Percentiles rank a stretch among this genome's conserved stretches.
These are phyloP conservation scores for Botrytis squamosa DNA, from an alignment of 2,329 filamentous ascomycete genomes.

Conservation along the genomic window DNA sequence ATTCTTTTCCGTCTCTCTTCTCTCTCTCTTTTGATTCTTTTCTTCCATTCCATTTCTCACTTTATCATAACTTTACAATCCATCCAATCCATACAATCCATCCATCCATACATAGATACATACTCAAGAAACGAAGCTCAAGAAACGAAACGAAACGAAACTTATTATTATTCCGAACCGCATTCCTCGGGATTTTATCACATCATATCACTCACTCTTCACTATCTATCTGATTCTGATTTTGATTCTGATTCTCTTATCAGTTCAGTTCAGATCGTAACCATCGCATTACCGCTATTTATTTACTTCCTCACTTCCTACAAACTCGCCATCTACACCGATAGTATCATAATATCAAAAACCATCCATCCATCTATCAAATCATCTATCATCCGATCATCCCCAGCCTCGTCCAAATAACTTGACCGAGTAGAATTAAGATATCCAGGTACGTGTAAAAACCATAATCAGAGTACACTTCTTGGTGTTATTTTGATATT, in stretches of 20 bases:
- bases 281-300: background rate
- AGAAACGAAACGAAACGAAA: background rate
- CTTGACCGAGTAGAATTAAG: background rate
- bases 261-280: no score
- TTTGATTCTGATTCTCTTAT: background rate
- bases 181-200: constrained; percentile 5
- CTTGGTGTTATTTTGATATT: rapidly evolving
- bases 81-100: no score
- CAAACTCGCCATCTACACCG: background rate
- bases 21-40: background rate
- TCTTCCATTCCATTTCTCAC: constrained; percentile 8
- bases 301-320: no score
- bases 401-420: background rate
- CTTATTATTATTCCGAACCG: no score
- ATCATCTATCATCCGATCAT: background rate
- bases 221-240: background rate
- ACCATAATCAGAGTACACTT: background rate
- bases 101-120: background rate
- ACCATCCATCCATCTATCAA: no score
- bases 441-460: background rate
- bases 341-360: background rate
- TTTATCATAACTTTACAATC: background rate
- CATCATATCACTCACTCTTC: background rate
- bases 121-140: background rate
- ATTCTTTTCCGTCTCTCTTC: background rate